A percentile compares a stretch with the other conserved stretches of the same genome.
Evolutionary conservation across 768 basidiomycete genomes (phyloP).

Genomic region (Rhodocollybia butyracea): DNA sequence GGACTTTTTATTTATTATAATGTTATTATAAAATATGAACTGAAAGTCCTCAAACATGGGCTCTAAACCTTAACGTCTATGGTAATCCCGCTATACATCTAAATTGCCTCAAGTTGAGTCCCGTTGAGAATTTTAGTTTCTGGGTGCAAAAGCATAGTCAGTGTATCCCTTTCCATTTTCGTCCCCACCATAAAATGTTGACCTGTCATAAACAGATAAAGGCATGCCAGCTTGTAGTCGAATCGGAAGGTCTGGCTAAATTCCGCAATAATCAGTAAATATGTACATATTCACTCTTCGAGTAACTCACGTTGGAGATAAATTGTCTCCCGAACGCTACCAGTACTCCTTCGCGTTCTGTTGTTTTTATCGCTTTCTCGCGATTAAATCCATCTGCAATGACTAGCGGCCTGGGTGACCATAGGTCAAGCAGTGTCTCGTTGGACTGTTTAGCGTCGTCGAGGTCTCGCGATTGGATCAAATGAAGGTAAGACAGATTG

Average conservation of each 20-base stretch:
- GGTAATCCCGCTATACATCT: no score
- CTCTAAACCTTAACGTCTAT: no score
- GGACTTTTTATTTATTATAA: no score
- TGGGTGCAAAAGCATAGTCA: constrained; percentile 27
- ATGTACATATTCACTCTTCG: neutral
- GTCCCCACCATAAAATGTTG: constrained; percentile 22
- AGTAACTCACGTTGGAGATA: constrained; percentile 26
- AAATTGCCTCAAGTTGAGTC: no score
- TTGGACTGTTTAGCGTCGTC: constrained; percentile 18
- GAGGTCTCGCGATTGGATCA: constrained; percentile 26
- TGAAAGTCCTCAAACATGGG: no score
- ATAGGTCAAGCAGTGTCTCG: constrained; percentile 26
- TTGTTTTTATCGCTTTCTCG: constrained; percentile 23
- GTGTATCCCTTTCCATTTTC: constrained; percentile 22
- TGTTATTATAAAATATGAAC: no score
- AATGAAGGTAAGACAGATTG: constrained; percentile 43
- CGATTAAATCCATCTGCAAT: constrained; percentile 28
- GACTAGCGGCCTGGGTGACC: constrained; percentile 27
- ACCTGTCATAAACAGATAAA: constrained; percentile 15
- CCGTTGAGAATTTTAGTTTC: no score
- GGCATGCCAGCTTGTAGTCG: constrained; percentile 20
- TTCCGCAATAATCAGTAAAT: neutral
- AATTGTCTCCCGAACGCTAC: constrained; percentile 34
- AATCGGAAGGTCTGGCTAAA: constrained; percentile 31
- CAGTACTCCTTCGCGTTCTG: constrained; percentile 21